Percentiles rank a stretch among this genome's conserved stretches.
These are phyloP conservation scores for Penicillium paradoxum DNA, from an alignment of 495 filamentous ascomycete genomes.

Conservation along the genomic window DNA sequence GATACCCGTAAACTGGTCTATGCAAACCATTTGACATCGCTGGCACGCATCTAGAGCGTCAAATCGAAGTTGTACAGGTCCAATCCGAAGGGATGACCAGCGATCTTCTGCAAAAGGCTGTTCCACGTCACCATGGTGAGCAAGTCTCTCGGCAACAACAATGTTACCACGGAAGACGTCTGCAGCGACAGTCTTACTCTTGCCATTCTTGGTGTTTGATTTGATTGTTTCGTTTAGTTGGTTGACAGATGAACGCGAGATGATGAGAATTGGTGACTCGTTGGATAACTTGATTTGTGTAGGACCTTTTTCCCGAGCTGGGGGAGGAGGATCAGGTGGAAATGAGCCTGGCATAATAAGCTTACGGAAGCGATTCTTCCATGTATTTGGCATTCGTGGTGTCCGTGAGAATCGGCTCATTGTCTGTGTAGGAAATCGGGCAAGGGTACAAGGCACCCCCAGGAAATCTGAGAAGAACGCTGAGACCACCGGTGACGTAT, in stretches of 20 bases:
- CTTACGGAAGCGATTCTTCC: slow-evolving; percentile 32
- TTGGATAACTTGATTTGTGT: slow-evolving; percentile 79
- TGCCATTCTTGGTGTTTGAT: slow-evolving; percentile 34
- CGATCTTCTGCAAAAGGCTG: slow-evolving; percentile 53
- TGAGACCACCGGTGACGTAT: slow-evolving; percentile 57
- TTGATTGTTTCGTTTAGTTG: slow-evolving; percentile 67
- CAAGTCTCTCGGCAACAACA: slow-evolving; percentile 55
- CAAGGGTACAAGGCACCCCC: slow-evolving; percentile 72
- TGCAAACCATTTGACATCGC: slow-evolving; percentile 92
- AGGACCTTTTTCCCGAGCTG: slow-evolving; percentile 23
- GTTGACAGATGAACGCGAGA: slow-evolving; percentile 75
- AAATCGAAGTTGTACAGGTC: slow-evolving; percentile 40
- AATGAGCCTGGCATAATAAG: slow-evolving; percentile 53
- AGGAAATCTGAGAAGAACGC: slow-evolving; percentile 69
- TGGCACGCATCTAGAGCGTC: slow-evolving; percentile 77
- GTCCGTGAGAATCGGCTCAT: slow-evolving; percentile 60
- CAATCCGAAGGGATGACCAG: slow-evolving; percentile 41
- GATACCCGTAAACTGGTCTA: slow-evolving; percentile 76
- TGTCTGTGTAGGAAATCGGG: slow-evolving; percentile 64
- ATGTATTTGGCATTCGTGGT: slow-evolving; percentile 8
- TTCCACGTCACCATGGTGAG: slow-evolving; percentile 34
- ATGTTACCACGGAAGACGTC: slow-evolving; percentile 85
- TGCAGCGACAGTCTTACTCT: slow-evolving; percentile 53
- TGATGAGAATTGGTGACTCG: slow-evolving; percentile 83
- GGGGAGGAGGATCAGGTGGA: slow-evolving; percentile 48